A percentile compares a stretch with the other conserved stretches of the same genome.
phyloP scores from a whole-genome alignment of 345 rosid genomes.

The rapeseed (Brassica napus) region DNA sequence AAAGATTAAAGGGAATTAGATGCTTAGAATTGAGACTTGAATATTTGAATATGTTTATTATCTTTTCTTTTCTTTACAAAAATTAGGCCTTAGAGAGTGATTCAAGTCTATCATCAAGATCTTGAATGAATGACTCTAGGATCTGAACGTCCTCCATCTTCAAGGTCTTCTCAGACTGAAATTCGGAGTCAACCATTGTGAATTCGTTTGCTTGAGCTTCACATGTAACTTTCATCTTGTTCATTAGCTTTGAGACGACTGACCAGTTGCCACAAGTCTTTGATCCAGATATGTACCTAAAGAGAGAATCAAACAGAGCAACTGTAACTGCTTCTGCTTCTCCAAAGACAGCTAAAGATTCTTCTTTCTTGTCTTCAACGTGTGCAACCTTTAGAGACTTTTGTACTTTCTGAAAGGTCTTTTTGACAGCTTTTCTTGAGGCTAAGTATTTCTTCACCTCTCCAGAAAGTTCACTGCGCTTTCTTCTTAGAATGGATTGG shows the following conservation, averaged over 20 bases:
- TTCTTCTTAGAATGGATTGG: conserved; percentile 35
- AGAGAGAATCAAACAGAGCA: conserved; percentile 37
- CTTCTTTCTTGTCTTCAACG: not conserved
- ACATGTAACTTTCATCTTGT: conserved; percentile 18
- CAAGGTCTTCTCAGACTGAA: conserved; percentile 16
- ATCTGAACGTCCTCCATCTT: conserved; percentile 33
- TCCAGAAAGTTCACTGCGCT: conserved; percentile 1
- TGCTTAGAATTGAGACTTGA: not conserved
- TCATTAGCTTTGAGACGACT: conserved; percentile 25
- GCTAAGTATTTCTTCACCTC: conserved; percentile 35
- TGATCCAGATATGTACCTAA: conserved; percentile 33
- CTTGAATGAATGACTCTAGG: conserved; percentile 43
- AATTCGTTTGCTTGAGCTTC: conserved; percentile 25
- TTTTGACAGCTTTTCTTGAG: conserved; percentile 23
- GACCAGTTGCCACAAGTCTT: conserved; percentile 20
- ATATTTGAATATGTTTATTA: not conserved
- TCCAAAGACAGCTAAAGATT: conserved; percentile 26
- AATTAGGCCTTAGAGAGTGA: conserved; percentile 31
- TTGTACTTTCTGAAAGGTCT: conserved; percentile 24
- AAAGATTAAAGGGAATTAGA: not conserved
- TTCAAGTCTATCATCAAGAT: conserved; percentile 47
- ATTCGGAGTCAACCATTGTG: conserved; percentile 26
- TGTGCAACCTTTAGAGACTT: conserved; percentile 21
- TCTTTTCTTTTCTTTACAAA: conserved; percentile 1
- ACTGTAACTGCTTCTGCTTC: conserved; percentile 30